Conservation (phyloP, 1,139 yeast species). For the Candida pseudoviswanathii region DNA sequence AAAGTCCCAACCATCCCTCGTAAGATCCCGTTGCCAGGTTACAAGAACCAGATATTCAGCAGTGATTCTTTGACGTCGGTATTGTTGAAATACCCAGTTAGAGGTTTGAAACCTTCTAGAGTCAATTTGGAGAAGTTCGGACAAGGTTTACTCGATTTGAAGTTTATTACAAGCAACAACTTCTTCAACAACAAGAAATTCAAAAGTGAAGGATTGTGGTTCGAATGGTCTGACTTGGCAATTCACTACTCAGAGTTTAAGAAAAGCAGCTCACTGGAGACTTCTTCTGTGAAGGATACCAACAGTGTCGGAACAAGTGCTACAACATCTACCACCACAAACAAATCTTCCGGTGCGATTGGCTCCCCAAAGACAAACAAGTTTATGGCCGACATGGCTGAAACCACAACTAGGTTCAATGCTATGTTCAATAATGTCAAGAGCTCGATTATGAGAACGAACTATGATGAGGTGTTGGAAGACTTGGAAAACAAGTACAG, state of each 20-base stretch:
- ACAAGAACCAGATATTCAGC: constrained; percentile 40
- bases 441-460: constrained; percentile 35
- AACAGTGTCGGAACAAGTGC: constrained; percentile 5
- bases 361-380: constrained; percentile 10
- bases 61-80: constrained; percentile 42
- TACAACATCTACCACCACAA: constrained; percentile 5
- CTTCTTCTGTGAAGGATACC: constrained; percentile 5
- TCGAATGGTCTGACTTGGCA: constrained; percentile 49
- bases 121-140: constrained; percentile 46
- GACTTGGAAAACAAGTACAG: constrained; percentile 36
- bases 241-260: constrained; percentile 21
- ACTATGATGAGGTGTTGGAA: constrained; percentile 30
- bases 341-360: constrained; percentile 6
- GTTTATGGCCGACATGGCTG: constrained; percentile 28
- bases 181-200: constrained; percentile 40
- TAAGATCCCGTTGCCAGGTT: constrained; percentile 45
- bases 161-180: constrained; percentile 36
- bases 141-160: constrained; percentile 41
- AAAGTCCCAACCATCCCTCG: constrained; percentile 33
- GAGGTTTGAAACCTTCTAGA: constrained; percentile 41
- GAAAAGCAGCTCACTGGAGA: background rate
- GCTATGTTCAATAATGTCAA: constrained; percentile 33
- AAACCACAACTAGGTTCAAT: constrained; percentile 33
- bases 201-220: constrained; percentile 49
- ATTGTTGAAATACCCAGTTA: constrained; percentile 30